Conservation (phyloP, 352 stramenopile species). For the Globisporangium parvum region DNA sequence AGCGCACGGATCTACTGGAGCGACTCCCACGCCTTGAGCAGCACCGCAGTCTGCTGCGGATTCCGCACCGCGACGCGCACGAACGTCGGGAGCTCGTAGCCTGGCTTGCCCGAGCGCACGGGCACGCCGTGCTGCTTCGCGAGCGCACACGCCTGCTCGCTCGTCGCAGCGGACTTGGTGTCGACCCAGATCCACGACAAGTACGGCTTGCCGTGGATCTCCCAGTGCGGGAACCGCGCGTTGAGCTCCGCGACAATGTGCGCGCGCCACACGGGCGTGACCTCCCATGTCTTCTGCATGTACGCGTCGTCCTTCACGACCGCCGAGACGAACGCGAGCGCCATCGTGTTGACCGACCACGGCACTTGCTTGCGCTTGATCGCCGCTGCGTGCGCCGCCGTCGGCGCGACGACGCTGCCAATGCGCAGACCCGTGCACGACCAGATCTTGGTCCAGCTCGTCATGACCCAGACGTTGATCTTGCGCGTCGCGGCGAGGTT, state of each 20-base stretch:
- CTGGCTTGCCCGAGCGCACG: conserved; percentile 79
- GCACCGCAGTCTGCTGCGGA: conserved; percentile 56
- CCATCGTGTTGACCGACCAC: conserved; percentile 90
- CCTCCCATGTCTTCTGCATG: conserved; percentile 77
- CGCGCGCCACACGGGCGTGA: conserved; percentile 77
- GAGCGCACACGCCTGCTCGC: conserved; percentile 53
- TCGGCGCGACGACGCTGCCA: conserved; percentile 83
- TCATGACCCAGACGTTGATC: conserved; percentile 91
- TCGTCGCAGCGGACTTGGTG: conserved; percentile 55
- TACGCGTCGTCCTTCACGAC: conserved; percentile 78
- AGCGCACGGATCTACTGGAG: conserved; percentile 14
- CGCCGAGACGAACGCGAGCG: conserved; percentile 77
- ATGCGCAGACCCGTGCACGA: conserved; percentile 87
- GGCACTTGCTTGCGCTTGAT: conserved; percentile 91
- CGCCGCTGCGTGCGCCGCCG: conserved; percentile 55
- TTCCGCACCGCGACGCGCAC: conserved; percentile 81
- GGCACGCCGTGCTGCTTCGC: conserved; percentile 83
- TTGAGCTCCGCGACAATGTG: conserved; percentile 44
- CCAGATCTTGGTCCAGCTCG: conserved; percentile 91
- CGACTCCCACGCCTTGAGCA: conserved; percentile 70
- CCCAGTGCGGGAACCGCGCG: conserved; percentile 60
- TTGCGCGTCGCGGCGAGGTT: conserved; percentile 62
- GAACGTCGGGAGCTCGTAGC: conserved; percentile 85
- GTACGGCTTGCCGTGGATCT: conserved; percentile 61
- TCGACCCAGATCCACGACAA: conserved; percentile 89